Evolutionary conservation across 148 eudicot species (phyloP).

Genomic region (Camellia japonica): DNA sequence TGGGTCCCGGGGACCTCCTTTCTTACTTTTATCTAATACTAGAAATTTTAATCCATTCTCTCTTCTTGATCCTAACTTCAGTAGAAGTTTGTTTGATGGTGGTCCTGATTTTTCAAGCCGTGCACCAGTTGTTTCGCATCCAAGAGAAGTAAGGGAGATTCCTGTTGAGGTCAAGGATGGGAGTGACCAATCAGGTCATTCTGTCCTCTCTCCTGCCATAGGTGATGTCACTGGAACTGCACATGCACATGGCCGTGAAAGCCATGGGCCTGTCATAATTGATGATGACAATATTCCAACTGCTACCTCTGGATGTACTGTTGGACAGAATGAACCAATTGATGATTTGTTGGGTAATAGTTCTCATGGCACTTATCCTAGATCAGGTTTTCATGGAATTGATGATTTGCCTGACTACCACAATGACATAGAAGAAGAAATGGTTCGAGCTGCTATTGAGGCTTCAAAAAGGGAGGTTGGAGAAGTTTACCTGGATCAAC

Average conservation of each 20-base stretch:
- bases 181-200: constrained; percentile 37
- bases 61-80: constrained; percentile 52
- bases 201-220: constrained; percentile 54
- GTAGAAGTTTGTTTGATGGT: constrained; percentile 44
- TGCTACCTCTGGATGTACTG: constrained; percentile 24
- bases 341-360: constrained; percentile 17
- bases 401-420: constrained; percentile 45
- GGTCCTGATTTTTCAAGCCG: constrained; percentile 34
- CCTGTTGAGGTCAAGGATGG: constrained; percentile 84
- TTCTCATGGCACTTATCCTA: constrained; percentile 16
- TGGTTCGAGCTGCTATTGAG: constrained; percentile 93
- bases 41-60: constrained; percentile 61
- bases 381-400: constrained; percentile 60
- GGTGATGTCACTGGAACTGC: constrained; percentile 66
- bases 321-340: constrained; percentile 18
- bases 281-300: constrained; percentile 44
- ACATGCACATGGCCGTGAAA: constrained; percentile 49
- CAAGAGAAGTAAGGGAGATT: constrained; percentile 81
- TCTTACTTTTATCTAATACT: constrained; percentile 44
- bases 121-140: constrained; percentile 82
- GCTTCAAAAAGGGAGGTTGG: constrained; percentile 80
- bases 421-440: constrained; percentile 93
- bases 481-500: constrained; percentile 31
- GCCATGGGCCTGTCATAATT: constrained; percentile 48
- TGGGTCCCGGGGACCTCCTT: constrained; percentile 37